A percentile compares a stretch with the other conserved stretches of the same genome.
Conservation (phyloP, 169 alveolate species). For the Sarcocystis neurona region DNA sequence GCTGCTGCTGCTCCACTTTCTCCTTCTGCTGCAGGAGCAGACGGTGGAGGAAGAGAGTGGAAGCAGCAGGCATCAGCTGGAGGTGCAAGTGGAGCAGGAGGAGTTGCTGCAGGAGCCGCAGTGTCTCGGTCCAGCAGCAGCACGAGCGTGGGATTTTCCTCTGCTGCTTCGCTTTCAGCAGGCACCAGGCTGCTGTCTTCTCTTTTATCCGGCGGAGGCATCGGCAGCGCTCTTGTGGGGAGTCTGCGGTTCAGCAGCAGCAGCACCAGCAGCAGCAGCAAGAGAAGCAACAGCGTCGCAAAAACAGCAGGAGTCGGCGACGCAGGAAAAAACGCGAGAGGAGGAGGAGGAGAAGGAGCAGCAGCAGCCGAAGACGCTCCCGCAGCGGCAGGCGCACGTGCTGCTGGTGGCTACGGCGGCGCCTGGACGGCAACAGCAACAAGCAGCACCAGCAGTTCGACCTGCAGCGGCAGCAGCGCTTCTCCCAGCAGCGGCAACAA, state of each 20-base stretch:
- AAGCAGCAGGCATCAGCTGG: background rate
- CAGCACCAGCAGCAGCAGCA: background rate
- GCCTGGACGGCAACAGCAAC: too few relatives aligned
- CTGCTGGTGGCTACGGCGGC: too few relatives aligned
- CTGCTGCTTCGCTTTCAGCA: background rate
- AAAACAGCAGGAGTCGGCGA: background rate
- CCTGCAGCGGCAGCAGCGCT: too few relatives aligned
- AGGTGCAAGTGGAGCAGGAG: background rate
- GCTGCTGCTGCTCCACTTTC: background rate
- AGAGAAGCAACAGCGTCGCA: background rate
- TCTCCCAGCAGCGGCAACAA: too few relatives aligned
- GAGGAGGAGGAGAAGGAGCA: too few relatives aligned
- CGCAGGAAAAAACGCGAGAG: too few relatives aligned
- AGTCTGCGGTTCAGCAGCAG: background rate
- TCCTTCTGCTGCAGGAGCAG: background rate
- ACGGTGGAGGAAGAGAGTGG: background rate
- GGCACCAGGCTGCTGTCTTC: background rate
- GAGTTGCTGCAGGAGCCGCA: background rate
- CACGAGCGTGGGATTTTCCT: background rate
- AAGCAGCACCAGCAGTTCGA: too few relatives aligned
- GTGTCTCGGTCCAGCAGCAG: background rate
- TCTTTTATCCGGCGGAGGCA: background rate
- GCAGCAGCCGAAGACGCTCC: too few relatives aligned
- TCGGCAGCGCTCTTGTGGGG: constrained; percentile 5
- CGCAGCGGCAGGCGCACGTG: too few relatives aligned